These are phyloP conservation scores for Pisolithus thermaeus DNA, from an alignment of 1,284 basidiomycete genomes.

Conservation along the genomic window DNA sequence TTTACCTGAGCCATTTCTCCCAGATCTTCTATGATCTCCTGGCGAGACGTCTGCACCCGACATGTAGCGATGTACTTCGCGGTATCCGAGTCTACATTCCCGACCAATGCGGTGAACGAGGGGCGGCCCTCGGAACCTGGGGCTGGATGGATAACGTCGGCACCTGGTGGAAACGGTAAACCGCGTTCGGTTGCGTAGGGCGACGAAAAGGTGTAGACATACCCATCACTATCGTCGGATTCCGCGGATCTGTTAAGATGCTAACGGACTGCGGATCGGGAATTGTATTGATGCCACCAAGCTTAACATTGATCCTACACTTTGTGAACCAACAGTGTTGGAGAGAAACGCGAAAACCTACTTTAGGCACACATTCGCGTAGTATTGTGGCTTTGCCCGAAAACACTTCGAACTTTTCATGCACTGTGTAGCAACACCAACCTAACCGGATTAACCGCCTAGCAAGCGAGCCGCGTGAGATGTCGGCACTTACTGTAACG, in stretches of 20 bases:
- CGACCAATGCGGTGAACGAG: conserved; percentile 72
- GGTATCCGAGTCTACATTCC: conserved; percentile 62
- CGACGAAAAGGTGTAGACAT: conserved; percentile 11
- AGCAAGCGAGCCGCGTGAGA: background rate
- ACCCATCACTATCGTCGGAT: conserved; percentile 78
- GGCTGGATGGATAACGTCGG: conserved; percentile 74
- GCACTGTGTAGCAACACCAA: conserved; percentile 71
- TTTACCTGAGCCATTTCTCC: conserved; percentile 52
- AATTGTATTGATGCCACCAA: conserved; percentile 73
- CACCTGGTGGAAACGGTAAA: conserved; percentile 36
- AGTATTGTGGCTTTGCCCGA: conserved; percentile 66
- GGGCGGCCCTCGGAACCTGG: conserved; percentile 70
- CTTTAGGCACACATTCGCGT: conserved; percentile 74
- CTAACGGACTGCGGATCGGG: conserved; percentile 58
- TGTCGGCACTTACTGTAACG: conserved; percentile 39
- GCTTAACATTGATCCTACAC: conserved; percentile 70
- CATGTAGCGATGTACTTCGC: conserved; percentile 51
- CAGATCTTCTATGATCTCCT: conserved; percentile 71
- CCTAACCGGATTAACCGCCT: conserved; percentile 30
- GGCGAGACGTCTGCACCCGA: conserved; percentile 59
- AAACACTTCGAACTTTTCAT: conserved; percentile 58
- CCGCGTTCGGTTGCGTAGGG: background rate
- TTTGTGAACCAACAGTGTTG: conserved; percentile 1
- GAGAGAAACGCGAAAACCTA: conserved; percentile 28
- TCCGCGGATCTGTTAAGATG: conserved; percentile 57